Evolutionary conservation across 148 eudicot species (phyloP).

Genomic region (Camellia granthamiana): DNA sequence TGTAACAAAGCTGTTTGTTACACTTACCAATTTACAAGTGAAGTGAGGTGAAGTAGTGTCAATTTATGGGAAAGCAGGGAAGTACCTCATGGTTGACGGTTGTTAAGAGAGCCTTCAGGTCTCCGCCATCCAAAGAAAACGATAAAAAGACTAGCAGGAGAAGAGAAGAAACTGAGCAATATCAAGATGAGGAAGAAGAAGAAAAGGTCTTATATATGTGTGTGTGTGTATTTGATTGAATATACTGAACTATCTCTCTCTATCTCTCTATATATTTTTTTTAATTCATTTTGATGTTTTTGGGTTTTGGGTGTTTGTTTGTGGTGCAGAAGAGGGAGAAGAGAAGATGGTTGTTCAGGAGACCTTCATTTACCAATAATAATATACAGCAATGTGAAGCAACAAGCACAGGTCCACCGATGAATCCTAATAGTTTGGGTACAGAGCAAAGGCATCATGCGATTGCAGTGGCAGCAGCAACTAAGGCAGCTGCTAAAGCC

Average conservation of each 20-base stretch:
- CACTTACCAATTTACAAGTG: no score
- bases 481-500: slow-evolving; percentile 51
- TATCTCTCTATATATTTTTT: no score
- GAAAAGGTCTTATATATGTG: slow-evolving; percentile 11
- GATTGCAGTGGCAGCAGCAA: slow-evolving; percentile 49
- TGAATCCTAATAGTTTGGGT: not conserved
- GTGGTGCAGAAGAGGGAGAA: slow-evolving; percentile 55
- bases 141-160: slow-evolving; percentile 41
- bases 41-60: not conserved
- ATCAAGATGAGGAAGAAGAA: slow-evolving; percentile 47
- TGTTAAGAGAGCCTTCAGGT: slow-evolving; percentile 71
- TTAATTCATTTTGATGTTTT: not conserved
- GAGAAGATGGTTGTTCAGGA: slow-evolving; percentile 72
- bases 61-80: slow-evolving; percentile 56
- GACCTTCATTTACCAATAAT: slow-evolving; percentile 15
- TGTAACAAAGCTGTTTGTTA: not conserved
- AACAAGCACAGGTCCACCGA: not conserved
- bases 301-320: slow-evolving; percentile 6
- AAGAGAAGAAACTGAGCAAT: slow-evolving; percentile 35
- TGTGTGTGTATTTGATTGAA: not conserved
- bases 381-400: slow-evolving; percentile 27
- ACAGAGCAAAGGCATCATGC: slow-evolving; percentile 44
- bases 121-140: slow-evolving; percentile 60
- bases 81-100: slow-evolving; percentile 68
- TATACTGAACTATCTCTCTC: not conserved